These are phyloP conservation scores for Tuber aestivum DNA, from an alignment of 495 filamentous ascomycete genomes.

Conservation along the genomic window DNA sequence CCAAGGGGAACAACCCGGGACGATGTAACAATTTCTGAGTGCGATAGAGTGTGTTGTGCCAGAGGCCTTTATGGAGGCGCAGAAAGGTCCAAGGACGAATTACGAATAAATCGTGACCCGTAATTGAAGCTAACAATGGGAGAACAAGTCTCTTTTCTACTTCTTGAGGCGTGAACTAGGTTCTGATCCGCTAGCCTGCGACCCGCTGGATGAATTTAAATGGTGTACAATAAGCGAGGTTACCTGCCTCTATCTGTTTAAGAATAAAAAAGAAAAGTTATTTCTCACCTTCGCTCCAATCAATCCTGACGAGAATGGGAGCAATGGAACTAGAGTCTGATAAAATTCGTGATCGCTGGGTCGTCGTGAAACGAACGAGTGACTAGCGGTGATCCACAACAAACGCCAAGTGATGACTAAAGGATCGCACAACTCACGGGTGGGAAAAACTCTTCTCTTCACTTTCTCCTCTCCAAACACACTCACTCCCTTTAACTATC, in stretches of 20 bases:
- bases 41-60: background rate
- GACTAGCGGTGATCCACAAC: no score
- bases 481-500: no score
- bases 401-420: no score
- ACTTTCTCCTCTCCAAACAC: no score
- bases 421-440: no score
- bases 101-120: background rate
- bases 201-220: background rate
- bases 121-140: background rate
- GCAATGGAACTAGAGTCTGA: background rate
- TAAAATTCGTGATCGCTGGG: no score
- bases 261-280: background rate
- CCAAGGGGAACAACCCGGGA: background rate
- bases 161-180: background rate
- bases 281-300: background rate
- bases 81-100: background rate
- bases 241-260: background rate
- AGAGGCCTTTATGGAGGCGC: background rate
- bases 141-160: background rate
- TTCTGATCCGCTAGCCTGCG: background rate
- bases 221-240: background rate
- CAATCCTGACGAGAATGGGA: background rate
- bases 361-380: no score
- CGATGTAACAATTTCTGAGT: background rate
- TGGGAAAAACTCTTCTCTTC: no score